Conservation (phyloP, 2,329 filamentous ascomycete genomes). For the Claviceps maximensis region DNA sequence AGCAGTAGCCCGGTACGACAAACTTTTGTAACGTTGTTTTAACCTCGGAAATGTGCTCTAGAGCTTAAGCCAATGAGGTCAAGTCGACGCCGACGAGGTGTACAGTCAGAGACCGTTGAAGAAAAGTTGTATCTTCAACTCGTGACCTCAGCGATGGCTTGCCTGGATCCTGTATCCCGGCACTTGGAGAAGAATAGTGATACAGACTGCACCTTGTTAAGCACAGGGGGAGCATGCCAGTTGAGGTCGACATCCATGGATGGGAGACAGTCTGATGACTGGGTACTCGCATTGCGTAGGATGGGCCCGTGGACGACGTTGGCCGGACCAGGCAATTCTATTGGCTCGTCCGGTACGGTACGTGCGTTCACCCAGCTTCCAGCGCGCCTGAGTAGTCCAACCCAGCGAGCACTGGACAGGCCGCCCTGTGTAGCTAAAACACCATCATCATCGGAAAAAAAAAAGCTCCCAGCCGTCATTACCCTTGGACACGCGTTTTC, state of each 20-base stretch:
- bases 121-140: not conserved
- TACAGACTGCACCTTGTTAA: not conserved
- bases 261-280: too few species aligned
- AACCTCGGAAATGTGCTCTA: not conserved
- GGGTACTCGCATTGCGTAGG: not conserved
- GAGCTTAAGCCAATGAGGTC: not conserved
- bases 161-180: not conserved
- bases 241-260: not conserved
- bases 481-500: conserved; percentile 1
- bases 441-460: conserved; percentile 1
- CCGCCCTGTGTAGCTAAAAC: conserved; percentile 5
- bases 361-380: not conserved
- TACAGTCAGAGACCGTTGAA: not conserved
- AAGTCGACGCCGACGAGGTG: not conserved
- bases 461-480: conserved; percentile 5
- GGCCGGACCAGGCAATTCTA: not conserved
- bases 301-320: not conserved
- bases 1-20: not conserved
- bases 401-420: too few species aligned
- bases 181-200: not conserved
- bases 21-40: not conserved
- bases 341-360: not conserved
- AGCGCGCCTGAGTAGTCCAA: not conserved
- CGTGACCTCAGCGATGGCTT: not conserved
- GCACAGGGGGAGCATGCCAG: not conserved